Base-by-base conservation (phyloP, 306 rosid species). In the Chamaecrista fasciculata region DNA sequence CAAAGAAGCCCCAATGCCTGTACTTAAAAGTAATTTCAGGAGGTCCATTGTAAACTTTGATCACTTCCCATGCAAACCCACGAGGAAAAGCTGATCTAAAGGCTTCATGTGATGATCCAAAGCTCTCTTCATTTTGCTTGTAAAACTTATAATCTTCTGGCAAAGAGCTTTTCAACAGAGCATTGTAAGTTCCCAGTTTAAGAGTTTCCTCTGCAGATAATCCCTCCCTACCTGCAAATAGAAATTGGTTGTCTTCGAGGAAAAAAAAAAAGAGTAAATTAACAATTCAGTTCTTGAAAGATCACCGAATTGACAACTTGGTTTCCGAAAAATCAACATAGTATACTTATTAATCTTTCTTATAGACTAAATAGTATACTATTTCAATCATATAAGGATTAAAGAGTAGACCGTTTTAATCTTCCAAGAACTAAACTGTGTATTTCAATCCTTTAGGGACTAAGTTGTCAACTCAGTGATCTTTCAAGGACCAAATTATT, bases 31-130 rank as follows among this genome's bases (percentile, higher is more conserved):
- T 80, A 46, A 90, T 90, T 43, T 82, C 72, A 19, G 95, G 96
- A 11, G 95, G 96, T 31, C 90, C 90, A 8, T 77, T 66, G 24
- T 74, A 90, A 28, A 90, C 97, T 5, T 77, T 62, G 6, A 86
- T 62, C 29, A 91, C 90, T 82, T 91, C 95, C 97, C 97, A 91
- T 6, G 95, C 97, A 86, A 87, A 91, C 4, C 97, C 97, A 4
- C 97, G 69, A 37, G 92, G 95, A 31, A 91, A 77, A 36, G 95
- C 89, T 42, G 86, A 53, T 24, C 76, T 66, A 29, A 88, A 91
- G 0, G 51, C 79, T 33, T 91, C 86, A 70, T 86, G 95, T 11
- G 90, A 86, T 20, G 95, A 86, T 73, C 84, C 97, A 74, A 88
- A 91, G 1, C 70, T 82, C 69, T 91, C 97, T 77, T 81, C 83